phyloP scores from a whole-genome alignment of 768 basidiomycete species.

The Kwoniella botswanensis region DNA sequence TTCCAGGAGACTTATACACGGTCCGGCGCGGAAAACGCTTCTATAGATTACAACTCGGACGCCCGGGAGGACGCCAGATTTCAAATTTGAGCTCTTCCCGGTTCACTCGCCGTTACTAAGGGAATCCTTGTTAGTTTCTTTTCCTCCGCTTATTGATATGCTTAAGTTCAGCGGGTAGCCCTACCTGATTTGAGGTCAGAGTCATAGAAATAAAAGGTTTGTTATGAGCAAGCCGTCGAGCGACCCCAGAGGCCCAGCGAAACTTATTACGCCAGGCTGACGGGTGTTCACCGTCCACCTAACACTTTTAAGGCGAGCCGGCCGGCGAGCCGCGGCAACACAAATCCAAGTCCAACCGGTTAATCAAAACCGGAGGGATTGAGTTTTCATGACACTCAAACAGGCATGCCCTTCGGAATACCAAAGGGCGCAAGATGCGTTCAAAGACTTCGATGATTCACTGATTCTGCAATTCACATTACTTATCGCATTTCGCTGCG shows the following conservation, averaged over 20 bases:
- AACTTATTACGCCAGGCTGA: conserved; percentile 64
- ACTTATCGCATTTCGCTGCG: conserved; percentile 79
- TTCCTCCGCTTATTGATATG: conserved; percentile 89
- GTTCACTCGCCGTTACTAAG: conserved; percentile 86
- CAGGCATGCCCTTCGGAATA: conserved; percentile 69
- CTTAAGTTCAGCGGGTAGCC: conserved; percentile 86
- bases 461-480: conserved; percentile 83
- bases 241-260: conserved; percentile 28
- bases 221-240: conserved; percentile 43
- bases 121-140: conserved; percentile 91
- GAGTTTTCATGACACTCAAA: conserved; percentile 68
- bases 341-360: conserved; percentile 40
- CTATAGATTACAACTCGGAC: conserved; percentile 80
- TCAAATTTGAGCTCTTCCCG: conserved; percentile 80
- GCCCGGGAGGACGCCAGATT: conserved; percentile 70
- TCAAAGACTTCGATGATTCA: conserved; percentile 85
- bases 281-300: conserved; percentile 56
- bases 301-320: conserved; percentile 62
- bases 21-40: conserved; percentile 73
- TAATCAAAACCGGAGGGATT: conserved; percentile 39
- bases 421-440: conserved; percentile 78
- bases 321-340: conserved; percentile 33
- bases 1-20: conserved; percentile 81
- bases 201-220: conserved; percentile 28
- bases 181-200: conserved; percentile 79